Conservation (phyloP, 2,329 filamentous ascomycete species). For the Phialophora expanda region DNA sequence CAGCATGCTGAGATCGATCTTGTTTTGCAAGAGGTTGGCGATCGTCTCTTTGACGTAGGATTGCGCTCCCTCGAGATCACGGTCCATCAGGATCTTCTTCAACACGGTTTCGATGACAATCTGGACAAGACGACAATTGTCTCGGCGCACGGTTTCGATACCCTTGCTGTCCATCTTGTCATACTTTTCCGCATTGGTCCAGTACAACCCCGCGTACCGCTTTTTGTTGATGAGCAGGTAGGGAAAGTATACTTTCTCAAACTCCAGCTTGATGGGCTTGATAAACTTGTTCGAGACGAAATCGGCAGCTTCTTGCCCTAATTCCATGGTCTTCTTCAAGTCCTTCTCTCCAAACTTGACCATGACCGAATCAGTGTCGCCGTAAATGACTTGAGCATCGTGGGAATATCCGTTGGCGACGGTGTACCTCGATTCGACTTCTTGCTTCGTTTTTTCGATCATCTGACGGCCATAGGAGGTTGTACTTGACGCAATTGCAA, state of each 20-base stretch:
- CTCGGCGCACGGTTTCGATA: conserved; percentile 95
- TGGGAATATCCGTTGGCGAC: conserved; percentile 94
- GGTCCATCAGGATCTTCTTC: conserved; percentile 93
- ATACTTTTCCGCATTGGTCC: conserved; percentile 91
- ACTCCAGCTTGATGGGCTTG: conserved; percentile 97
- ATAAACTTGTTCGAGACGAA: conserved; percentile 91
- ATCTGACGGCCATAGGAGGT: conserved; percentile 97
- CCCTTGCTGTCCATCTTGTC: conserved; percentile 99
- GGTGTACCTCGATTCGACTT: conserved; percentile 87
- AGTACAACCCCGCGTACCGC: conserved; percentile 95
- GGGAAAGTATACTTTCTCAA: conserved; percentile 98
- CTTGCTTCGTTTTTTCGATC: conserved; percentile 98
- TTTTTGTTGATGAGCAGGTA: conserved; percentile 99
- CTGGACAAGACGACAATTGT: conserved; percentile 94
- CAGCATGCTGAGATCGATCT: conserved; percentile 97
- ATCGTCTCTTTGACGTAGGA: conserved; percentile 97
- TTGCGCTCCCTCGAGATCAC: conserved; percentile 86
- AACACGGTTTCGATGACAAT: conserved; percentile 97
- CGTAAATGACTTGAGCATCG: conserved; percentile 96
- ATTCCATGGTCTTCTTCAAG: conserved; percentile 84
- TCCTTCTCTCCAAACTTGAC: conserved; percentile 95
- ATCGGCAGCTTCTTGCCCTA: conserved; percentile 89
- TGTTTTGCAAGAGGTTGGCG: conserved; percentile 93
- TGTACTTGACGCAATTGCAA: conserved; percentile 94
- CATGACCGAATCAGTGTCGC: conserved; percentile 99